Conservation (phyloP, 1,139 yeast species). For the Saccharomycopsis hybrid region DNA sequence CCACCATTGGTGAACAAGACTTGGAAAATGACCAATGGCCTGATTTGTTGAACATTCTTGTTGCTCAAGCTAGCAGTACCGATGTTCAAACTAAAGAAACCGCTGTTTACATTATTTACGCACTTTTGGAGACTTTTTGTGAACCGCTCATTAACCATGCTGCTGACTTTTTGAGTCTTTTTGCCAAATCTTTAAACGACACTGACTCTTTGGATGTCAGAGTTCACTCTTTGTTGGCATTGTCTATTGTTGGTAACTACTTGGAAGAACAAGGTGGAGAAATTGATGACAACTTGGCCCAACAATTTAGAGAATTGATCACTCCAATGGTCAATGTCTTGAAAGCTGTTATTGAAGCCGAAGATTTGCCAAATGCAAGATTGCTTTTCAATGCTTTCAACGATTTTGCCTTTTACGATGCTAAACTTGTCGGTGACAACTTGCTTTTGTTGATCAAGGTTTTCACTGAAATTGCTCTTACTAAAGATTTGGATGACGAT, state of each 20-base stretch:
- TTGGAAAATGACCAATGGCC: slow-evolving; percentile 67
- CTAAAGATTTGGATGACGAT: slow-evolving; percentile 62
- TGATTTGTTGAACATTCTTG: slow-evolving; percentile 65
- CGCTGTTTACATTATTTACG: slow-evolving; percentile 71
- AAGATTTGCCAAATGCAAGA: slow-evolving; percentile 67
- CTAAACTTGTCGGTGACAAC: slow-evolving; percentile 72
- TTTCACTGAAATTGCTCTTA: slow-evolving; percentile 66
- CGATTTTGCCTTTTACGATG: slow-evolving; percentile 68
- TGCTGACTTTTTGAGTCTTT: slow-evolving; percentile 62
- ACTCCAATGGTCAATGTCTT: slow-evolving; percentile 82
- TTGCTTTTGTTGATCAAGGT: slow-evolving; percentile 63
- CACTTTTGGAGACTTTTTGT: slow-evolving; percentile 72
- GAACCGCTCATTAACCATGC: slow-evolving; percentile 52
- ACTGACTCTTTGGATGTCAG: slow-evolving; percentile 60
- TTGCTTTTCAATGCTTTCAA: slow-evolving; percentile 82
- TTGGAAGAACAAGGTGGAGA: slow-evolving; percentile 49
- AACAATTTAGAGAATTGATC: slow-evolving; percentile 57
- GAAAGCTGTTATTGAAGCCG: slow-evolving; percentile 62
- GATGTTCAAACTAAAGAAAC: slow-evolving; percentile 69
- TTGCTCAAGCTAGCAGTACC: slow-evolving; percentile 58
- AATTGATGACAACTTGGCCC: slow-evolving; percentile 43
- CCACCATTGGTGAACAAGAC: slow-evolving; percentile 78
- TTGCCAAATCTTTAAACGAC: slow-evolving; percentile 63
- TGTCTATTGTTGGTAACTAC: slow-evolving; percentile 68
- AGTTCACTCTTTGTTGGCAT: slow-evolving; percentile 75